phyloP scores from a whole-genome alignment of 495 filamentous ascomycete genomes.

The Jackrogersella minutella region DNA sequence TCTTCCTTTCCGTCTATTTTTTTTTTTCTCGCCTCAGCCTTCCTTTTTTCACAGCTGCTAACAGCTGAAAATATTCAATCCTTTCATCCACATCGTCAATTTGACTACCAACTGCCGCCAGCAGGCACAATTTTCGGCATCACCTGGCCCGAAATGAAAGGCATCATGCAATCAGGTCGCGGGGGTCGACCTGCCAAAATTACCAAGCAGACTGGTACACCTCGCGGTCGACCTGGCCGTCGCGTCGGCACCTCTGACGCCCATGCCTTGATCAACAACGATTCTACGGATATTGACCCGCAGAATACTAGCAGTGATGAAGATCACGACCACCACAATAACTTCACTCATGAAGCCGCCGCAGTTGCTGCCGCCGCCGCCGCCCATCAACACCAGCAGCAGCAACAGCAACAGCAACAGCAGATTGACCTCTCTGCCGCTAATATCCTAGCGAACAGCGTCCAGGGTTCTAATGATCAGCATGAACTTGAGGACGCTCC shows the following conservation, averaged over 20 bases:
- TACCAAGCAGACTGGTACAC: constrained; percentile 45
- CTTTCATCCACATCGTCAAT: constrained; percentile 37
- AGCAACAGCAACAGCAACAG: constrained; percentile 40
- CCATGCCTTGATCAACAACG: constrained; percentile 29
- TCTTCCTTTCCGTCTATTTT: too few species aligned
- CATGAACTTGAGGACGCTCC: constrained; percentile 42
- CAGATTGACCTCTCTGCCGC: constrained; percentile 43
- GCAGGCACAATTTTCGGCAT: constrained; percentile 38
- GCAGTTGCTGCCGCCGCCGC: constrained; percentile 47
- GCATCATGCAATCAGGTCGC: constrained; percentile 46
- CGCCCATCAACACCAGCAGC: constrained; percentile 44
- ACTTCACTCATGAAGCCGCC: constrained; percentile 48
- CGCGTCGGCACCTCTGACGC: constrained; percentile 40
- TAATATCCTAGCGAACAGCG: constrained; percentile 43
- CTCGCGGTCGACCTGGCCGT: constrained; percentile 36
- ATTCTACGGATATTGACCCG: constrained; percentile 36
- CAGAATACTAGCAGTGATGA: constrained; percentile 22
- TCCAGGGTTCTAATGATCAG: constrained; percentile 41
- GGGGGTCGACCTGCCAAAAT: constrained; percentile 56
- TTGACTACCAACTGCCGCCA: constrained; percentile 48
- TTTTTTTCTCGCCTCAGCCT: not conserved
- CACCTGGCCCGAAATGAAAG: constrained; percentile 43
- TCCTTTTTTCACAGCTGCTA: constrained; percentile 29
- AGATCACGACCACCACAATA: constrained; percentile 31
- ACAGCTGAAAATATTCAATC: constrained; percentile 40